phyloP scores from a whole-genome alignment of 2,329 filamentous ascomycete species.

The Trichoderma atroviride region DNA sequence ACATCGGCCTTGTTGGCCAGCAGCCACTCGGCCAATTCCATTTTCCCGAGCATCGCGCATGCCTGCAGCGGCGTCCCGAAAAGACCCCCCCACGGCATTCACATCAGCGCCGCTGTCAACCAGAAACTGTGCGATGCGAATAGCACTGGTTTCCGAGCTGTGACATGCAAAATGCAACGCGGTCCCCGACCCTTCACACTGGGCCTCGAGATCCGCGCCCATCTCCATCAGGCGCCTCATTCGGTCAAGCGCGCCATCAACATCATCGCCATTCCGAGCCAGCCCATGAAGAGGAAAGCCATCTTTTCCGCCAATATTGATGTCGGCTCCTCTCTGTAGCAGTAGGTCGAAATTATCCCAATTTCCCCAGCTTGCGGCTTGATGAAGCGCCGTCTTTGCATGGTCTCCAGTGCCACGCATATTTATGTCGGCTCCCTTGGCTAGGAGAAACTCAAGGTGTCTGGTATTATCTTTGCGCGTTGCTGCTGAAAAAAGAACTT shows the following conservation, averaged over 20 bases:
- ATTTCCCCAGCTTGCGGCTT: rapidly evolving
- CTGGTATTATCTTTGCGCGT: too few species aligned
- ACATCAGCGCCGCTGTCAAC: background rate
- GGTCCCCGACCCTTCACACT: background rate
- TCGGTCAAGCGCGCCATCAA: background rate
- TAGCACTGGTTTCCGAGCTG: rapidly evolving
- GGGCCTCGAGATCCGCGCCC: background rate
- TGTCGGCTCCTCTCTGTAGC: background rate
- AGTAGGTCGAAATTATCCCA: background rate
- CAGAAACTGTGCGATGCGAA: background rate
- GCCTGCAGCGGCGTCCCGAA: background rate
- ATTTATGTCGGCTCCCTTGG: background rate
- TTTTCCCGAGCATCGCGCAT: background rate
- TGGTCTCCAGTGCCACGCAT: background rate
- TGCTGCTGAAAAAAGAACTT: background rate
- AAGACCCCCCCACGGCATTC: background rate
- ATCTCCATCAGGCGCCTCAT: background rate
- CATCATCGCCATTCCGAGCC: too few species aligned
- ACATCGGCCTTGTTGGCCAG: background rate
- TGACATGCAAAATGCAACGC: background rate
- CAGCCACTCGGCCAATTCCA: background rate
- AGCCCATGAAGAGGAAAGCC: background rate
- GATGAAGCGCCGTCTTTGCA: background rate
- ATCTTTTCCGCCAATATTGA: background rate
- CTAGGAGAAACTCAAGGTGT: background rate